These are phyloP conservation scores for Lasiodiplodia theobromae DNA, from an alignment of 2,329 filamentous ascomycete genomes.

Conservation along the genomic window DNA sequence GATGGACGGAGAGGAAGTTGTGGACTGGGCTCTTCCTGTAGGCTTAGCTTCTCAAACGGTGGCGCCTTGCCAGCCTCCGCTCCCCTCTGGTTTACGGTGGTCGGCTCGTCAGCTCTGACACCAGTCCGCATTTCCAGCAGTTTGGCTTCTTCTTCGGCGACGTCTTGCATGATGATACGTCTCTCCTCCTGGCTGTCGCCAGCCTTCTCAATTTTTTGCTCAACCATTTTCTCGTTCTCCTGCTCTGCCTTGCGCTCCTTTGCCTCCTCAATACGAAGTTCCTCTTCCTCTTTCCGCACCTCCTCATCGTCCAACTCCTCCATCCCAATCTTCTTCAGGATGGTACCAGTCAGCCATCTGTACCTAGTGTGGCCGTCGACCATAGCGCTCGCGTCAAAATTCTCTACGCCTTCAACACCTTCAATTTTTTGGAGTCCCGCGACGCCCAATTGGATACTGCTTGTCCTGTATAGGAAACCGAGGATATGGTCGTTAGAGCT, in stretches of 20 bases:
- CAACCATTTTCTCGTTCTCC: slow-evolving; percentile 45
- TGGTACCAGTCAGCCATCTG: slow-evolving; percentile 57
- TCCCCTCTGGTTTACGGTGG: neutral
- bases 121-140: slow-evolving; percentile 21
- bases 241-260: slow-evolving; percentile 51
- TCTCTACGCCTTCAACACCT: slow-evolving; percentile 63
- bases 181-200: slow-evolving; percentile 8
- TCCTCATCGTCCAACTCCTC: slow-evolving; percentile 58
- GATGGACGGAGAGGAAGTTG: slow-evolving; percentile 1
- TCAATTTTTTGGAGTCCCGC: slow-evolving; percentile 74
- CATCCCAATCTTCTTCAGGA: slow-evolving; percentile 61
- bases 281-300: slow-evolving; percentile 56
- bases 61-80: neutral
- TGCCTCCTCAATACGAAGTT: slow-evolving; percentile 52
- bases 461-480: slow-evolving; percentile 85
- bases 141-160: slow-evolving; percentile 23
- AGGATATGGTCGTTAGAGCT: slow-evolving; percentile 88
- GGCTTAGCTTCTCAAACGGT: neutral
- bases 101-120: neutral
- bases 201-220: slow-evolving; percentile 9
- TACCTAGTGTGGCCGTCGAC: slow-evolving; percentile 61
- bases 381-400: slow-evolving; percentile 60
- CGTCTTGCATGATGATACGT: slow-evolving; percentile 18
- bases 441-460: slow-evolving; percentile 81
- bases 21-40: neutral